Conservation (phyloP, 1,284 basidiomycete species). For the Trichosporon faecale region DNA sequence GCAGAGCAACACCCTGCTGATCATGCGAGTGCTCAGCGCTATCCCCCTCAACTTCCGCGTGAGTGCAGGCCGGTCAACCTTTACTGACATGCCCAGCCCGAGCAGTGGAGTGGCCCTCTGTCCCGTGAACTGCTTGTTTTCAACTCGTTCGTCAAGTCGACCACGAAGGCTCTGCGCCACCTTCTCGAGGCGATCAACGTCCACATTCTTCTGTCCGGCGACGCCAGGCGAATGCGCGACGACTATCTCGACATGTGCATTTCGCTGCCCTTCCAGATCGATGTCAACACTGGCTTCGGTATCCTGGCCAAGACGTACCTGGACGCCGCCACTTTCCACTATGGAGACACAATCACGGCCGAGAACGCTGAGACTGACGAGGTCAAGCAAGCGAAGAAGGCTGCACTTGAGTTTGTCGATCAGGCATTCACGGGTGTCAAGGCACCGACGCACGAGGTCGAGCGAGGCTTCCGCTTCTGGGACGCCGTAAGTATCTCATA, state of each 20-base stretch:
- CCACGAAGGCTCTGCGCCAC: constrained; percentile 83
- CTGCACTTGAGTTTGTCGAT: constrained; percentile 86
- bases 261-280: constrained; percentile 82
- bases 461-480: constrained; percentile 97
- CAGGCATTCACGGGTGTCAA: constrained; percentile 90
- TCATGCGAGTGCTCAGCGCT: constrained; percentile 93
- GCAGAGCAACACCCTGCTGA: constrained; percentile 84
- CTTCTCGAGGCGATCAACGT: constrained; percentile 86
- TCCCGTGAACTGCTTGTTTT: constrained; percentile 95
- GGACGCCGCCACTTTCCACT: constrained; percentile 77
- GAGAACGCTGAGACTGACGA: constrained; percentile 64
- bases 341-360: constrained; percentile 64
- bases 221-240: constrained; percentile 79
- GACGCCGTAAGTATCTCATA: constrained; percentile 68
- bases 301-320: constrained; percentile 94
- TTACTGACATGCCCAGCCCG: constrained; percentile 56
- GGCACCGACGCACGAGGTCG: constrained; percentile 78
- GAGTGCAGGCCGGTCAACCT: constrained; percentile 34
- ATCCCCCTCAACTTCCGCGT: constrained; percentile 91
- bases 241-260: constrained; percentile 90
- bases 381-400: constrained; percentile 75
- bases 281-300: constrained; percentile 96
- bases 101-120: constrained; percentile 89
- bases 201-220: constrained; percentile 85
- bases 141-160: constrained; percentile 90